A percentile compares a stretch with the other conserved stretches of the same genome.
Conservation (phyloP, 345 rosid species). For the Gossypium bickii region DNA sequence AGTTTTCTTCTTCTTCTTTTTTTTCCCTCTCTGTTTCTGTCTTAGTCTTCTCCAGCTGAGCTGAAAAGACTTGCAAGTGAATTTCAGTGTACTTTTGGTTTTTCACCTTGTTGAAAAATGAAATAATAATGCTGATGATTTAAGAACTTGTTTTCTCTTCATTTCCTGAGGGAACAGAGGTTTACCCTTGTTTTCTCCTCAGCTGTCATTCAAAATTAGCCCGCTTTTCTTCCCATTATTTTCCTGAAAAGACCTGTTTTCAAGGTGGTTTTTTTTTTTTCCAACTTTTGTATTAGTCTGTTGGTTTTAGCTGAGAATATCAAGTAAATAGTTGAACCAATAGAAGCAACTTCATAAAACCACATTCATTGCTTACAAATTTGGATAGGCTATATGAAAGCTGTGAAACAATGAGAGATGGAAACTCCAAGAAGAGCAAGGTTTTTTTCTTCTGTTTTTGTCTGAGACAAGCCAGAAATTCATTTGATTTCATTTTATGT, state of each 20-base stretch:
- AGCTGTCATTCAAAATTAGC: constrained; percentile 7
- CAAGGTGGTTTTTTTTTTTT: not conserved
- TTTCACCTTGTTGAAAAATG: constrained; percentile 22
- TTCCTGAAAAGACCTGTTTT: constrained; percentile 4
- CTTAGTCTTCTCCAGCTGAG: constrained; percentile 6
- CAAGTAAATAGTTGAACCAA: not conserved
- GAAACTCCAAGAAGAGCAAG: constrained; percentile 76
- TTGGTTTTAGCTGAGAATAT: not conserved
- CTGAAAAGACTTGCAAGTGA: constrained; percentile 1
- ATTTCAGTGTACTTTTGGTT: constrained; percentile 20
- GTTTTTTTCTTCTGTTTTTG: constrained; percentile 27
- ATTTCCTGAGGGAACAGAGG: constrained; percentile 29
- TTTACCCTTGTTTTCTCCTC: constrained; percentile 15
- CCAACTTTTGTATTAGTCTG: constrained; percentile 9
- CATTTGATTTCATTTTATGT: constrained; percentile 16
- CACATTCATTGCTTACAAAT: constrained; percentile 12
- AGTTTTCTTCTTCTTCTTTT: constrained; percentile 4
- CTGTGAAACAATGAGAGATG: constrained; percentile 80
- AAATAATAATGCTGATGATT: constrained; percentile 22
- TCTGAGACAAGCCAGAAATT: constrained; percentile 15
- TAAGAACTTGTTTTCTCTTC: constrained; percentile 23
- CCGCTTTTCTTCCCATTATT: constrained; percentile 6
- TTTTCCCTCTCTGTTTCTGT: constrained; percentile 14
- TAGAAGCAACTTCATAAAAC: constrained; percentile 9
- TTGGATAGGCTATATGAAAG: constrained; percentile 43